A percentile compares a stretch with the other conserved stretches of the same genome.
phyloP scores from a whole-genome alignment of 352 stramenopile species.

The Phytophthora melonis region DNA sequence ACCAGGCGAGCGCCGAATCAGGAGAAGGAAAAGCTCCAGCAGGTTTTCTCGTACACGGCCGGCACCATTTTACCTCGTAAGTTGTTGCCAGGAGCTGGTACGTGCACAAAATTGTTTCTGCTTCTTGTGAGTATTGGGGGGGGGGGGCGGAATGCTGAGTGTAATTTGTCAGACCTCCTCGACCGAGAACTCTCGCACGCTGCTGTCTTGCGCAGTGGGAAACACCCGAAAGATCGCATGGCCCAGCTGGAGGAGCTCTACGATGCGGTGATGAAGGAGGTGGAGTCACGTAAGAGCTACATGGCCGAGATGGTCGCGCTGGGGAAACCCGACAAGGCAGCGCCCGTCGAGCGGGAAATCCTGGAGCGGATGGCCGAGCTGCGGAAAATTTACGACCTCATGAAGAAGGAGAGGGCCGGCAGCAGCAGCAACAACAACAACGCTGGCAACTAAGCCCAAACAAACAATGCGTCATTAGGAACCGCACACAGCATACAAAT shows the following conservation, averaged over 20 bases:
- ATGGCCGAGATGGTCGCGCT: conserved; percentile 73
- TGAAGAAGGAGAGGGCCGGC: conserved; percentile 51
- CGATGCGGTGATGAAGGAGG: conserved; percentile 62
- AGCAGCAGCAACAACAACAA: conserved; percentile 18
- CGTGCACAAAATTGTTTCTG: neutral
- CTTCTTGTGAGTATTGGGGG: neutral
- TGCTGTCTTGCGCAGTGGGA: conserved; percentile 52
- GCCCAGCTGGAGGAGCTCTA: conserved; percentile 75
- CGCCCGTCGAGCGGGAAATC: conserved; percentile 68
- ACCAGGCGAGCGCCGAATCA: conserved; percentile 59
- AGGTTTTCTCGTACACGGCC: conserved; percentile 74
- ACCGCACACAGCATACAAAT: neutral
- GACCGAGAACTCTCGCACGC: conserved; percentile 67
- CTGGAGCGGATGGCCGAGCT: conserved; percentile 72
- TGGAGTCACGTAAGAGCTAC: conserved; percentile 74
- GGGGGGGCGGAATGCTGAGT: conserved; percentile 5
- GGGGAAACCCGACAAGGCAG: conserved; percentile 49
- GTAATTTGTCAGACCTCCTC: conserved; percentile 55
- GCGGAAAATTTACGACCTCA: conserved; percentile 68
- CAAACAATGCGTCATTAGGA: no score
- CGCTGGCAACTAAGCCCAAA: no score
- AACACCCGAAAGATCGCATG: conserved; percentile 45
- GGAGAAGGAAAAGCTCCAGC: conserved; percentile 88
- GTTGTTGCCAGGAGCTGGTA: conserved; percentile 76
- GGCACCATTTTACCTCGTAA: conserved; percentile 77